These are phyloP conservation scores for Trypanosoma melophagium DNA, from an alignment of 208 protist species.

Conservation along the genomic window DNA sequence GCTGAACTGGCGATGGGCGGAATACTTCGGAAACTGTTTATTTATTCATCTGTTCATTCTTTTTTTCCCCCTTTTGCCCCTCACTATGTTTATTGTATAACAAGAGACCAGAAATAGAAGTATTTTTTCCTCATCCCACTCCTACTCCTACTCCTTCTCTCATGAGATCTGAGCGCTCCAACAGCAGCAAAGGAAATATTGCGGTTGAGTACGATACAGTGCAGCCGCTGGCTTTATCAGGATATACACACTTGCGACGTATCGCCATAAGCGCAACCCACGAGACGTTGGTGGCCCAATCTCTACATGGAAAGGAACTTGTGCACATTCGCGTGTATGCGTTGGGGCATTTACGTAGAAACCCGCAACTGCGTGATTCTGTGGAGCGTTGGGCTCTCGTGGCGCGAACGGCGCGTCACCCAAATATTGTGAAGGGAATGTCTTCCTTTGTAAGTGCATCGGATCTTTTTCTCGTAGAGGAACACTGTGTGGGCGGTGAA, in stretches of 20 bases:
- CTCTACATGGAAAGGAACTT: slow-evolving; percentile 10
- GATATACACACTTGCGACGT: slow-evolving; percentile 55
- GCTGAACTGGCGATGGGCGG: too few species aligned
- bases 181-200: neutral
- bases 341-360: slow-evolving; percentile 45
- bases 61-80: too few species aligned
- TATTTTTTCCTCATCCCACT: too few species aligned
- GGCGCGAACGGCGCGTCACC: slow-evolving; percentile 36
- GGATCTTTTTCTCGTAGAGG: slow-evolving; percentile 62
- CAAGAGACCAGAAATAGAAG: too few species aligned
- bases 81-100: too few species aligned
- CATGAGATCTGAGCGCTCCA: neutral
- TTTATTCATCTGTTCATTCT: too few species aligned
- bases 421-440: slow-evolving; percentile 39
- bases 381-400: slow-evolving; percentile 67
- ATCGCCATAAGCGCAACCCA: slow-evolving; percentile 49
- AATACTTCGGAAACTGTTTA: too few species aligned
- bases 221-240: slow-evolving; percentile 20
- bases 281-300: slow-evolving; percentile 56
- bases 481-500: slow-evolving; percentile 59
- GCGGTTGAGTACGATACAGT: neutral
- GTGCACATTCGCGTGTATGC: slow-evolving; percentile 68
- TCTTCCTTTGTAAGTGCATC: slow-evolving; percentile 46
- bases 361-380: slow-evolving; percentile 45
- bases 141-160: too few species aligned